phyloP scores from a whole-genome alignment of 2,329 filamentous ascomycete genomes.

The Ophiostoma angusticollis region DNA sequence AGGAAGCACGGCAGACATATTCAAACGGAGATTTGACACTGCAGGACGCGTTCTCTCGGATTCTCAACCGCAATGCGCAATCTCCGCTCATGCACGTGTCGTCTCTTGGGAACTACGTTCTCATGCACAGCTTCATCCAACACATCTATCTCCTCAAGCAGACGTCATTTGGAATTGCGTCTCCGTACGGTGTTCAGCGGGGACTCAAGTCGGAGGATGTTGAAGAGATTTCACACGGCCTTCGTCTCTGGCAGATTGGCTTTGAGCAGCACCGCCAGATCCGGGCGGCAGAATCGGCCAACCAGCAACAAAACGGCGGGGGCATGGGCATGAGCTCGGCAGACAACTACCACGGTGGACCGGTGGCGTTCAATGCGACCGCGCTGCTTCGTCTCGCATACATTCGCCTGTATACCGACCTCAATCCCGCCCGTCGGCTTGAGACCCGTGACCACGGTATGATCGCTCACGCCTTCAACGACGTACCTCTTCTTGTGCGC shows the following conservation, averaged over 20 bases:
- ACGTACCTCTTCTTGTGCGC: slow-evolving; percentile 44
- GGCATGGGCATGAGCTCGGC: slow-evolving; percentile 1
- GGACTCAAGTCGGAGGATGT: slow-evolving; percentile 42
- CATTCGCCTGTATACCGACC: slow-evolving; percentile 53
- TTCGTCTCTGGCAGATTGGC: slow-evolving; percentile 44
- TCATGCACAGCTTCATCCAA: slow-evolving; percentile 60
- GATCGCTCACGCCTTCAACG: slow-evolving; percentile 48
- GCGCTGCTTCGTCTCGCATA: slow-evolving; percentile 48
- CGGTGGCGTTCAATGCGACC: slow-evolving; percentile 54
- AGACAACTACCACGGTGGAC: slow-evolving; percentile 30
- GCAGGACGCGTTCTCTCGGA: slow-evolving; percentile 42
- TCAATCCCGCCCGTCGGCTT: slow-evolving; percentile 47
- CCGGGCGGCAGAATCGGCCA: slow-evolving; percentile 34
- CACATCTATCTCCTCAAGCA: slow-evolving; percentile 59
- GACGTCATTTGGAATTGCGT: slow-evolving; percentile 37
- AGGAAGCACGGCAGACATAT: slow-evolving; percentile 40
- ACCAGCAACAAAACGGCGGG: slow-evolving; percentile 18
- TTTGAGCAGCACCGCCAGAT: slow-evolving; percentile 44
- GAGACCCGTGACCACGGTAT: slow-evolving; percentile 50
- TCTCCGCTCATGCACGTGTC: slow-evolving; percentile 38
- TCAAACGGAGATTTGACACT: slow-evolving; percentile 39
- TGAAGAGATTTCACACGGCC: slow-evolving; percentile 41
- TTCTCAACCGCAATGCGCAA: slow-evolving; percentile 39
- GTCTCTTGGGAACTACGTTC: slow-evolving; percentile 54
- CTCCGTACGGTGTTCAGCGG: slow-evolving; percentile 36